A percentile compares a stretch with the other conserved stretches of the same genome.
Evolutionary conservation across 176 grass and related monocot genomes (phyloP).

Genomic region (Ensete ventricosum): DNA sequence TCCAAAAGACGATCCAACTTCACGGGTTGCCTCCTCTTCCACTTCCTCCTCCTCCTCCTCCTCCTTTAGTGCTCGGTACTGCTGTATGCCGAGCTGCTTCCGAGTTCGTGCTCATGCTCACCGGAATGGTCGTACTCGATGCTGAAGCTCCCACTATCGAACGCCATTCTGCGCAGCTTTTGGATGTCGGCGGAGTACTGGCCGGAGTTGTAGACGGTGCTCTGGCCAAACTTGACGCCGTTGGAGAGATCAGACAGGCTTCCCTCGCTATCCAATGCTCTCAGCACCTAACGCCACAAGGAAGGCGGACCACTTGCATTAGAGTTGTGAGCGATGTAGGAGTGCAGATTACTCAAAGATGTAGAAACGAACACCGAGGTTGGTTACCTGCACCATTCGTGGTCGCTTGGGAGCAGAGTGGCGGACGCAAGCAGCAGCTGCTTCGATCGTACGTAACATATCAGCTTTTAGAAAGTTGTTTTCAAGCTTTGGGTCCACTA

Average conservation of each 20-base stretch:
- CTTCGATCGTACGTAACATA: conserved; percentile 67
- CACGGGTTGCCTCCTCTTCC: no score
- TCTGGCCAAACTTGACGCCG: conserved; percentile 56
- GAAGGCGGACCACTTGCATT: background rate
- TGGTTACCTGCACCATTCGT: conserved; percentile 55
- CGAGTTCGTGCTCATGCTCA: conserved; percentile 1
- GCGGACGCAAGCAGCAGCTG: conserved; percentile 59
- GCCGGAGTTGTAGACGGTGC: conserved; percentile 47
- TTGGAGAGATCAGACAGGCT: conserved; percentile 46
- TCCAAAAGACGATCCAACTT: no score
- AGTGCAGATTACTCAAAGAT: background rate
- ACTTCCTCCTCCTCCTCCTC: background rate
- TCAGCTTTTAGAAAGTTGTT: conserved; percentile 35
- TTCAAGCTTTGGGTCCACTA: conserved; percentile 55
- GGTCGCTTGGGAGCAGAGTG: conserved; percentile 63
- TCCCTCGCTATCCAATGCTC: conserved; percentile 45
- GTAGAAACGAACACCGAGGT: no score
- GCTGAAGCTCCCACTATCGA: conserved; percentile 24
- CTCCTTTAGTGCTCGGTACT: background rate
- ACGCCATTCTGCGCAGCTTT: conserved; percentile 50
- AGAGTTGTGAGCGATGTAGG: background rate
- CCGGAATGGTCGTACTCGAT: conserved; percentile 22
- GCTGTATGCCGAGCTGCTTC: background rate
- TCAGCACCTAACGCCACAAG: conserved; percentile 29
- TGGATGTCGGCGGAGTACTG: conserved; percentile 55